These are phyloP conservation scores for Pilobolus umbonatus DNA, from an alignment of 192 early-diverging fungal genomes.

Conservation along the genomic window DNA sequence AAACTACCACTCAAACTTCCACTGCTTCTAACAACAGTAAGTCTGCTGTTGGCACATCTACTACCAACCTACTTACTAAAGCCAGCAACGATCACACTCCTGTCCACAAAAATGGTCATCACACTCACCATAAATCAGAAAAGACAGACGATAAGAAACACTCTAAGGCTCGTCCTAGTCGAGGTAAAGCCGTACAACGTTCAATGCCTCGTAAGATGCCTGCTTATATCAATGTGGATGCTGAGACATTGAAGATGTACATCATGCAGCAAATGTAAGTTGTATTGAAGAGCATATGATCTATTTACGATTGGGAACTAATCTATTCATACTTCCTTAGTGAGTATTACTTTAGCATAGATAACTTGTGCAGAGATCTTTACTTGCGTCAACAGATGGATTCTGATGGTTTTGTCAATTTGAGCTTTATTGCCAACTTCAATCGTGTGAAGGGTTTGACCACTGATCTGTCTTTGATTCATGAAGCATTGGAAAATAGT, in stretches of 20 bases:
- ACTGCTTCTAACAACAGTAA: no score
- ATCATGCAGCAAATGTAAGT: conserved; percentile 62
- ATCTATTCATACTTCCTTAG: conserved; percentile 30
- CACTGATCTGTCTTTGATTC: conserved; percentile 57
- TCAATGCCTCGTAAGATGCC: conserved; percentile 6
- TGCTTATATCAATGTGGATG: conserved; percentile 32
- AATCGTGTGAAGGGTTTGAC: conserved; percentile 80
- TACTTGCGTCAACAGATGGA: conserved; percentile 91
- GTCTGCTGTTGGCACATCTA: not conserved
- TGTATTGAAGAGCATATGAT: not conserved
- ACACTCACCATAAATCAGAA: not conserved
- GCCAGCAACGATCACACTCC: not conserved
- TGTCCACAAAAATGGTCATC: no score
- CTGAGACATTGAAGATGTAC: conserved; percentile 48
- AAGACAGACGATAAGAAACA: not conserved
- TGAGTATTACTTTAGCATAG: conserved; percentile 96
- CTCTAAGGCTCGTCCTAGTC: not conserved
- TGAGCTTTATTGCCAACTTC: conserved; percentile 78
- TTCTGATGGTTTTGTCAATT: conserved; percentile 73
- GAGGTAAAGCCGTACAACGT: not conserved
- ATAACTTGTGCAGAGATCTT: conserved; percentile 95
- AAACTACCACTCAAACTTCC: not conserved
- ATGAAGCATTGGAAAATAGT: conserved; percentile 49
- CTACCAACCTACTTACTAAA: not conserved
- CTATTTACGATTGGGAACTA: not conserved